A percentile compares a stretch with the other conserved stretches of the same genome.
These are phyloP conservation scores for Cyclotella sp. DNA, from an alignment of 108 stramenopile species.

Conservation along the genomic window DNA sequence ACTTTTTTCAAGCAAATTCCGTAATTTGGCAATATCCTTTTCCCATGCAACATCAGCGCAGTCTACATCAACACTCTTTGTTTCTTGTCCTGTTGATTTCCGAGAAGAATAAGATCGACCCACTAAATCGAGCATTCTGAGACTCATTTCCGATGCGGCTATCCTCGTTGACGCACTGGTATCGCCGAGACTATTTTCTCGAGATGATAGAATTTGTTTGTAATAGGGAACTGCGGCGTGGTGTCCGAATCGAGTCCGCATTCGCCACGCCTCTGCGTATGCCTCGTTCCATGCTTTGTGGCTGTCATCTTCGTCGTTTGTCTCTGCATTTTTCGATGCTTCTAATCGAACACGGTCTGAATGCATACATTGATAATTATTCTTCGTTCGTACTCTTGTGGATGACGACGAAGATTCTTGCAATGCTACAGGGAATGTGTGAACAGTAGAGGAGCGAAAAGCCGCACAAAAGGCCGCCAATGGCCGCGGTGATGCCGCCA, in stretches of 20 bases:
- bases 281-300: background rate
- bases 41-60: slow-evolving; percentile 18
- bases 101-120: slow-evolving; percentile 15
- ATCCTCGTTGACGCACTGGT: slow-evolving; percentile 65
- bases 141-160: slow-evolving; percentile 41
- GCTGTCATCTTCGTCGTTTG: background rate
- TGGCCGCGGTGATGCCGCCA: too few relatives aligned
- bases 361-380: background rate
- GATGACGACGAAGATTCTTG: too few relatives aligned
- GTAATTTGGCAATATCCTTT: slow-evolving; percentile 34
- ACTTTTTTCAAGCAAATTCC: slow-evolving; percentile 26
- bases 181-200: slow-evolving; percentile 31
- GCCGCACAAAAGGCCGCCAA: too few relatives aligned
- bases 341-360: background rate
- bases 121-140: slow-evolving; percentile 22
- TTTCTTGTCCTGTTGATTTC: too few relatives aligned
- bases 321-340: background rate
- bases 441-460: too few relatives aligned
- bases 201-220: slow-evolving; percentile 42
- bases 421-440: too few relatives aligned
- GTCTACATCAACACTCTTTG: slow-evolving; percentile 9
- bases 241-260: slow-evolving; percentile 60
- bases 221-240: slow-evolving; percentile 50
- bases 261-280: slow-evolving; percentile 57
- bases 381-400: background rate